Percentiles rank a stretch among this genome's conserved stretches.
Conservation (phyloP, 169 alveolate genomes). For the Cryptosporidium xiaoi region DNA sequence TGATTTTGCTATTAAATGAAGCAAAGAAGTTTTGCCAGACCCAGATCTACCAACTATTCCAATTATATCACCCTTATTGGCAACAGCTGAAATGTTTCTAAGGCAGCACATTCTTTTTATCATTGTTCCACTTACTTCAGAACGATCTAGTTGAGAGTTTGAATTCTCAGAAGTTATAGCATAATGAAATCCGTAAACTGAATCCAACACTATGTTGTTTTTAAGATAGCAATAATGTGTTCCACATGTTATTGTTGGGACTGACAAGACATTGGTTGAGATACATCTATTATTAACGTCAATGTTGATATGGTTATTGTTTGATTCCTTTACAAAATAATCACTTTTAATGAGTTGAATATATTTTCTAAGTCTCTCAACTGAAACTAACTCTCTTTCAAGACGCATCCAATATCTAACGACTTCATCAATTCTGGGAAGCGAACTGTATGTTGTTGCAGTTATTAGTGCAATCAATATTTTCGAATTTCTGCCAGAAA, state of each 20-base stretch:
- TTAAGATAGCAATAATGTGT: not conserved
- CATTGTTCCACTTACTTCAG: conserved; percentile 47
- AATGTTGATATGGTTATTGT: not conserved
- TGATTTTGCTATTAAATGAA: conserved; percentile 53
- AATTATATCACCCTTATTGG: conserved; percentile 55
- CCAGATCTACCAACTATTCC: conserved; percentile 74
- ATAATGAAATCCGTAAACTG: conserved; percentile 54
- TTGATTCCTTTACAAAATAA: not conserved
- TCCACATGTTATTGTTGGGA: not conserved
- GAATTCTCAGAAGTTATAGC: conserved; percentile 3
- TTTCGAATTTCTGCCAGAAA: conserved; percentile 15
- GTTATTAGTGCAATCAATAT: conserved; percentile 20
- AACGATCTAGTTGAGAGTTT: conserved; percentile 42
- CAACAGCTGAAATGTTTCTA: conserved; percentile 29
- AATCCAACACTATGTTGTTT: conserved; percentile 21
- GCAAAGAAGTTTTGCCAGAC: conserved; percentile 63
- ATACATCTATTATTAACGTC: not conserved
- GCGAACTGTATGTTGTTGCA: conserved; percentile 59
- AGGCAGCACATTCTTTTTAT: conserved; percentile 33
- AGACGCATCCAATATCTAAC: conserved; percentile 68
- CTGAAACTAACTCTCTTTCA: conserved; percentile 63
- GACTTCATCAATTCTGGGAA: conserved; percentile 53
- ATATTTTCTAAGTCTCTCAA: conserved; percentile 62
- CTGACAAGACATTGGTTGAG: not conserved
- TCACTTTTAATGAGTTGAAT: conserved; percentile 32